phyloP scores from a whole-genome alignment of 345 rosid species.

The Bruguiera sexangula region DNA sequence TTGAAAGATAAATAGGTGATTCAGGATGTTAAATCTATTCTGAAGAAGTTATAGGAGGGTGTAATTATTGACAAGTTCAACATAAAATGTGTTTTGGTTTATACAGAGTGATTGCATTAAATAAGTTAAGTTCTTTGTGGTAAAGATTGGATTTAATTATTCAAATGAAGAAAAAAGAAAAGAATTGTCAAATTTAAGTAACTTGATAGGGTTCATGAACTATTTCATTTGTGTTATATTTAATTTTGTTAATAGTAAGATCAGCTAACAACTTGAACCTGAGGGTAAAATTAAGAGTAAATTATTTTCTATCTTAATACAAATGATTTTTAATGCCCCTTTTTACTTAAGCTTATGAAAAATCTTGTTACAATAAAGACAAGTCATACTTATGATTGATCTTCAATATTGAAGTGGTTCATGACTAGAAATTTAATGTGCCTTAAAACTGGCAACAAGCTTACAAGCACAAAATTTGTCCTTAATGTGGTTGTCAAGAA shows the following conservation, averaged over 20 bases:
- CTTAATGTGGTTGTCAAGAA: conserved; percentile 48
- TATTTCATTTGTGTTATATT: conserved; percentile 64
- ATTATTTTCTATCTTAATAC: conserved; percentile 31
- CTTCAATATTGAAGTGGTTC: conserved; percentile 65
- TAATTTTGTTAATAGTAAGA: conserved; percentile 30
- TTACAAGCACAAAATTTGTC: conserved; percentile 35
- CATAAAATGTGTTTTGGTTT: conserved; percentile 40
- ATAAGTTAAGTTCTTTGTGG: conserved; percentile 52
- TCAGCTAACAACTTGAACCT: conserved; percentile 9
- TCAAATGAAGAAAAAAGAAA: conserved; percentile 24
- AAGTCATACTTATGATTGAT: conserved; percentile 60
- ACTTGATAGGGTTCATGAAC: conserved; percentile 53
- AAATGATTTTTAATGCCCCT: conserved; percentile 73
- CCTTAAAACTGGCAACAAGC: conserved; percentile 64
- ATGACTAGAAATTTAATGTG: conserved; percentile 55
- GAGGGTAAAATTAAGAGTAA: conserved; percentile 2
- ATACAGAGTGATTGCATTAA: conserved; percentile 63
- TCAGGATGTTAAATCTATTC: conserved; percentile 33
- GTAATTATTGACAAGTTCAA: conserved; percentile 33
- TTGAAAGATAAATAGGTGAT: conserved; percentile 38
- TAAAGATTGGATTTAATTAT: conserved; percentile 40
- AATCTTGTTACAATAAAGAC: conserved; percentile 48
- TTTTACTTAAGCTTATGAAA: conserved; percentile 64
- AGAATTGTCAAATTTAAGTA: conserved; percentile 38
- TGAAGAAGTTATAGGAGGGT: conserved; percentile 47